These are phyloP conservation scores for Euclidium syriacum DNA, from an alignment of 345 rosid genomes.

Conservation along the genomic window DNA sequence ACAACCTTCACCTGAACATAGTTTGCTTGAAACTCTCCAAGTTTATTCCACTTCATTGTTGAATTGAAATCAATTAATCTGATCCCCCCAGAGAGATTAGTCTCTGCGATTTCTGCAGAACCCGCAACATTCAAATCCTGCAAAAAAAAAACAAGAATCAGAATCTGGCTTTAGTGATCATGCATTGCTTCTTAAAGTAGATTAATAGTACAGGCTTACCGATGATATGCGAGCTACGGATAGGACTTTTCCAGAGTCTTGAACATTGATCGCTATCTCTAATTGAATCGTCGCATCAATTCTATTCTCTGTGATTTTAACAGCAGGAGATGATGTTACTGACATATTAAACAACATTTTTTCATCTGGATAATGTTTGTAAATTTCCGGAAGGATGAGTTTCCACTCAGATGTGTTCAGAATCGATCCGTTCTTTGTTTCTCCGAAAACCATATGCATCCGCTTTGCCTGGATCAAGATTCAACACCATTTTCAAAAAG, in stretches of 20 bases:
- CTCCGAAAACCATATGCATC: constrained; percentile 48
- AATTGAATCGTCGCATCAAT: constrained; percentile 38
- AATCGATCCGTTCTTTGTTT: constrained; percentile 42
- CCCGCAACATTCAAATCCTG: constrained; percentile 47
- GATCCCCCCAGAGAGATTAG: constrained; percentile 48
- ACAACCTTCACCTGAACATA: constrained; percentile 41
- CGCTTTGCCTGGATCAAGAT: constrained; percentile 46
- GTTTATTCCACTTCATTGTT: constrained; percentile 49
- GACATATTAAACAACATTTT: constrained; percentile 49
- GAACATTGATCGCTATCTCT: constrained; percentile 47
- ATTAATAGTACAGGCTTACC: constrained; percentile 39
- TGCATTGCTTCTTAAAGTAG: neutral
- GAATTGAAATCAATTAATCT: constrained; percentile 38
- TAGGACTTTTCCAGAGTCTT: constrained; percentile 41
- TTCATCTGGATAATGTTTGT: constrained; percentile 49
- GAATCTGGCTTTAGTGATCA: neutral
- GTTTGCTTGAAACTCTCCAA: constrained; percentile 47
- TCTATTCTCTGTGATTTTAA: constrained; percentile 32
- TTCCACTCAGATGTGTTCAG: constrained; percentile 71
- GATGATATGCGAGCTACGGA: constrained; percentile 57
- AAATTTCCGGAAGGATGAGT: constrained; percentile 52
- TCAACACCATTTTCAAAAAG: constrained; percentile 2
- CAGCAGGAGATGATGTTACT: constrained; percentile 49
- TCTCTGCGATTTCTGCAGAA: constrained; percentile 41
- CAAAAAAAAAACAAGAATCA: constrained; percentile 7